Percentiles rank a stretch among this genome's conserved stretches.
Evolutionary conservation across 176 grass and related monocot species (phyloP).

Genomic region (Cenchrus americanus): DNA sequence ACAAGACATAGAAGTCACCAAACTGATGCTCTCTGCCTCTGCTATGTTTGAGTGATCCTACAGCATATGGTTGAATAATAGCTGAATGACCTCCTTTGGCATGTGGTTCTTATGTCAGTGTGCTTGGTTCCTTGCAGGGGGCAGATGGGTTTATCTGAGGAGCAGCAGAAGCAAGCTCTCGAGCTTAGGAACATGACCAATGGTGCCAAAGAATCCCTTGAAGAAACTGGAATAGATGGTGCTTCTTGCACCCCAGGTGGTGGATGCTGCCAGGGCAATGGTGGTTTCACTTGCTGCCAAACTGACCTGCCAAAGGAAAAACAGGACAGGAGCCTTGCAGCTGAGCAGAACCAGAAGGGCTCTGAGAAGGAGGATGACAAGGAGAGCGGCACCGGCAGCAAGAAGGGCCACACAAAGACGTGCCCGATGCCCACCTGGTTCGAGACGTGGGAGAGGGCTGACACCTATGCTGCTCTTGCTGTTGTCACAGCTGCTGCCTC

Average conservation of each 20-base stretch:
- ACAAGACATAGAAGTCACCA: background rate
- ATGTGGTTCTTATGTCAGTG: slow-evolving; percentile 27
- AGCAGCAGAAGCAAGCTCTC: slow-evolving; percentile 84
- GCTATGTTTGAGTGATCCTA: slow-evolving; percentile 10
- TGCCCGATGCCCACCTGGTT: slow-evolving; percentile 82
- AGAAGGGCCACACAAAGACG: slow-evolving; percentile 55
- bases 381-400: slow-evolving; percentile 16
- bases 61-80: background rate
- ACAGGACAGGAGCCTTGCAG: slow-evolving; percentile 41
- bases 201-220: slow-evolving; percentile 47
- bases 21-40: background rate
- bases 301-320: slow-evolving; percentile 54
- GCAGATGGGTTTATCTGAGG: slow-evolving; percentile 82
- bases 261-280: slow-evolving; percentile 75
- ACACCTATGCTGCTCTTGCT: slow-evolving; percentile 81
- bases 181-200: slow-evolving; percentile 54
- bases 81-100: background rate
- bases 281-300: slow-evolving; percentile 70
- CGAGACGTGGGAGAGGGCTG: slow-evolving; percentile 84
- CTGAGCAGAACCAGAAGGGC: slow-evolving; percentile 54
- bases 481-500: slow-evolving; percentile 70
- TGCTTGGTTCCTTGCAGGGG: slow-evolving; percentile 57
- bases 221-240: slow-evolving; percentile 38
- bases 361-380: slow-evolving; percentile 42
- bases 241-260: slow-evolving; percentile 38